These are phyloP conservation scores for Nyssa sinensis DNA, from an alignment of 148 eudicot genomes.

Conservation along the genomic window DNA sequence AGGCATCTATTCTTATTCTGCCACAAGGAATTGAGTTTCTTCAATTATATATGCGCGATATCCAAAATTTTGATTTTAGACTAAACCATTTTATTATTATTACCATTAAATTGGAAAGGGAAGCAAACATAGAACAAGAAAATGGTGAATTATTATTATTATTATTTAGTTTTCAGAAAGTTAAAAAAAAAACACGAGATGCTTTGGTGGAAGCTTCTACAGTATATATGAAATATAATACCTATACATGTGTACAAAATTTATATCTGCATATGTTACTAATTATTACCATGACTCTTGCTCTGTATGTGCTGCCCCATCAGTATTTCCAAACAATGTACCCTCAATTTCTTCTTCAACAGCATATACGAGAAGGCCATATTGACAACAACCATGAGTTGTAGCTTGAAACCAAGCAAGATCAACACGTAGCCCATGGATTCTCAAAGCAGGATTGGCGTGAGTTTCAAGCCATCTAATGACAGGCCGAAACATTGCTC, in stretches of 20 bases:
- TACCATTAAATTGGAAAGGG: too few relatives aligned
- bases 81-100: too few relatives aligned
- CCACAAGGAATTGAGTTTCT: constrained; percentile 4
- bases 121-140: not conserved
- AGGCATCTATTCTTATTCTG: not conserved
- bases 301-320: constrained; percentile 40
- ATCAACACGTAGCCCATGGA: constrained; percentile 66
- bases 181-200: not conserved
- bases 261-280: not conserved
- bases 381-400: constrained; percentile 69
- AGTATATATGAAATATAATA: not conserved
- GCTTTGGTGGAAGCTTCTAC: not conserved
- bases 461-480: constrained; percentile 79
- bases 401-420: constrained; percentile 89
- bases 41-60: too few relatives aligned
- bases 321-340: constrained; percentile 36
- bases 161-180: too few relatives aligned
- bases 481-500: constrained; percentile 65
- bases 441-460: constrained; percentile 81
- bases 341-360: constrained; percentile 43
- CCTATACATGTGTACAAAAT: not conserved
- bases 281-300: constrained; percentile 52
- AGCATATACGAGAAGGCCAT: constrained; percentile 74
- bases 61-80: too few relatives aligned
- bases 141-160: too few relatives aligned